Evolutionary conservation across 2,329 filamentous ascomycete genomes (phyloP).

Genomic region (Pseudonectria buxi): DNA sequence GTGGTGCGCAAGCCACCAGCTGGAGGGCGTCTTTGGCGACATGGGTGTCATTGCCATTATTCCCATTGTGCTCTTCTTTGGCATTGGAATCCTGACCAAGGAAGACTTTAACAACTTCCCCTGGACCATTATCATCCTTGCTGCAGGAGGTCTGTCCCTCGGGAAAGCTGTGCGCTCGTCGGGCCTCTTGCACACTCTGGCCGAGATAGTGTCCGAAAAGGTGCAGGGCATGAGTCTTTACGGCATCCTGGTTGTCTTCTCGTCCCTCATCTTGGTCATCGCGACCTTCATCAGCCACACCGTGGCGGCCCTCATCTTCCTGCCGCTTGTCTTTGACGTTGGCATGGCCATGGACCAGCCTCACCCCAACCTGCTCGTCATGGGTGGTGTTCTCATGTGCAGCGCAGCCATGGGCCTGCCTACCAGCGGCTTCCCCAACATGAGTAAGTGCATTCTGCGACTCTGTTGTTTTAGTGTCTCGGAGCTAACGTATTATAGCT

Average conservation of each 20-base stretch:
- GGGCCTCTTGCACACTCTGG: slow-evolving; percentile 83
- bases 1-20: slow-evolving; percentile 88
- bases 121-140: slow-evolving; percentile 99
- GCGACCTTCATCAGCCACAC: slow-evolving; percentile 98
- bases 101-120: slow-evolving; percentile 99
- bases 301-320: slow-evolving; percentile 88
- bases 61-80: slow-evolving; percentile 92
- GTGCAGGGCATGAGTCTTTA: slow-evolving; percentile 81
- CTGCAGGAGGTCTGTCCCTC: slow-evolving; percentile 83
- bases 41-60: slow-evolving; percentile 99
- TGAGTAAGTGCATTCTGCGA: slow-evolving; percentile 65
- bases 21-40: slow-evolving; percentile 84
- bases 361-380: slow-evolving; percentile 89
- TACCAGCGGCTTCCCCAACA: slow-evolving; percentile 95
- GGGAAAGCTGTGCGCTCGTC: slow-evolving; percentile 94
- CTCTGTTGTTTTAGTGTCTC: background rate
- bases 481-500: slow-evolving; percentile 44
- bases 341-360: slow-evolving; percentile 80
- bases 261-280: slow-evolving; percentile 76
- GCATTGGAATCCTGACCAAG: slow-evolving; percentile 91
- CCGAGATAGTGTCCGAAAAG: slow-evolving; percentile 62
- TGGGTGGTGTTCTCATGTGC: slow-evolving; percentile 94
- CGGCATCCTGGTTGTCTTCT: slow-evolving; percentile 78
- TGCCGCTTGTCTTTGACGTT: slow-evolving; percentile 83
- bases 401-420: slow-evolving; percentile 93